A percentile compares a stretch with the other conserved stretches of the same genome.
Conservation (phyloP, 345 rosid species). For the Physaria fendleri region DNA sequence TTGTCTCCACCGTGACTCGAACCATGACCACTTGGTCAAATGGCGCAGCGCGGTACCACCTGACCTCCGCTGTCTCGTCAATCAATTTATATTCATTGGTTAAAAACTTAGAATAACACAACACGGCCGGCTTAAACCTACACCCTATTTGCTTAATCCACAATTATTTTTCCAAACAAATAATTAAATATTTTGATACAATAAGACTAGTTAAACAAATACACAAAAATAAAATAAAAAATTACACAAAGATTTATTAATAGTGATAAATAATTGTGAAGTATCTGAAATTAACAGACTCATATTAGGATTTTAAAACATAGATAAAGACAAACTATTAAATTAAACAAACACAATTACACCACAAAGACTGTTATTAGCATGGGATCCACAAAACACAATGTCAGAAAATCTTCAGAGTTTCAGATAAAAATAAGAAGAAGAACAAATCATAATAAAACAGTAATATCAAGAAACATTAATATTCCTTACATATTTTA, state of each 20-base stretch:
- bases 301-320: not conserved
- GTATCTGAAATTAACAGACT: slow-evolving; percentile 17
- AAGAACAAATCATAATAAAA: slow-evolving; percentile 11
- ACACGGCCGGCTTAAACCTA: slow-evolving; percentile 13
- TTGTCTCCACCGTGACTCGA: slow-evolving; percentile 33
- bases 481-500: slow-evolving; percentile 22
- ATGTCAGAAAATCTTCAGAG: slow-evolving; percentile 36
- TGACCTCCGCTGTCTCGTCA: too few relatives aligned
- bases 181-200: too few relatives aligned
- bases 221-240: too few relatives aligned
- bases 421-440: slow-evolving; percentile 25
- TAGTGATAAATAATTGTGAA: not conserved
- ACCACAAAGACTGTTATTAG: slow-evolving; percentile 18
- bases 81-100: slow-evolving; percentile 1
- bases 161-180: not conserved
- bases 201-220: not conserved
- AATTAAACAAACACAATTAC: slow-evolving; percentile 30
- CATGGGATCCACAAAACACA: slow-evolving; percentile 31
- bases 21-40: slow-evolving; percentile 24
- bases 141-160: slow-evolving; percentile 7
- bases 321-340: slow-evolving; percentile 24
- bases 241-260: too few relatives aligned
- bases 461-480: slow-evolving; percentile 6
- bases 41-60: too few relatives aligned
- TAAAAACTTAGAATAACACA: too few relatives aligned